phyloP scores from a whole-genome alignment of 441 rosid species.

The Syzygium malaccense region DNA sequence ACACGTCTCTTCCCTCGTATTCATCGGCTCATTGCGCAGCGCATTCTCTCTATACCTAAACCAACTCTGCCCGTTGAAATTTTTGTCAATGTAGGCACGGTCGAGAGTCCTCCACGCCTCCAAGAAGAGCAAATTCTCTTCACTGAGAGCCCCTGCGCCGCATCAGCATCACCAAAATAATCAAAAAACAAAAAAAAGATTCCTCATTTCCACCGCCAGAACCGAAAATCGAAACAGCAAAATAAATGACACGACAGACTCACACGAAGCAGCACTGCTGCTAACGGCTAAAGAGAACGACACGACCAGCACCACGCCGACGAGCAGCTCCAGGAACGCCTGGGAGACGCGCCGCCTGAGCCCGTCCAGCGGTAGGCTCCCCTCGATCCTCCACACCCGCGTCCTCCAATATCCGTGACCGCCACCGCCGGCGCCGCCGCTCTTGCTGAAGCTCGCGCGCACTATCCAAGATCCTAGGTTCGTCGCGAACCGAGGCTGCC shows the following conservation, averaged over 20 bases:
- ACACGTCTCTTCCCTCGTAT: constrained; percentile 84
- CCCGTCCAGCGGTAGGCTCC: not conserved
- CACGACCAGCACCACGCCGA: constrained; percentile 38
- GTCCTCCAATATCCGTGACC: not conserved
- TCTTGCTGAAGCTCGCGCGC: not conserved
- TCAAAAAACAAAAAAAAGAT: not conserved
- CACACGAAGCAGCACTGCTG: constrained; percentile 48
- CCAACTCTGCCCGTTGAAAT: constrained; percentile 97
- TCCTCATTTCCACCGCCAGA: not conserved
- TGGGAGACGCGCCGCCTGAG: constrained; percentile 29
- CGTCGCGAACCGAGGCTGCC: not conserved
- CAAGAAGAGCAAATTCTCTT: not conserved
- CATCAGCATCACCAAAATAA: not conserved
- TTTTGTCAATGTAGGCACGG: constrained; percentile 85
- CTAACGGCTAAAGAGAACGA: constrained; percentile 48
- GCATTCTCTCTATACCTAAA: constrained; percentile 93
- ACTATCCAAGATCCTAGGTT: not conserved
- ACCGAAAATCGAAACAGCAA: not conserved
- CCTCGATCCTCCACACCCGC: not conserved
- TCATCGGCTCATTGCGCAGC: constrained; percentile 84
- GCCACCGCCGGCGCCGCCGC: not conserved
- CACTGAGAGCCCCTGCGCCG: not conserved
- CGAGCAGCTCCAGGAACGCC: constrained; percentile 28
- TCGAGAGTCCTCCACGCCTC: constrained; percentile 87
- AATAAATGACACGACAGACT: constrained; percentile 10